Base-by-base conservation (phyloP, 2,329 filamentous ascomycete species). In the Diaporthe velutina region DNA sequence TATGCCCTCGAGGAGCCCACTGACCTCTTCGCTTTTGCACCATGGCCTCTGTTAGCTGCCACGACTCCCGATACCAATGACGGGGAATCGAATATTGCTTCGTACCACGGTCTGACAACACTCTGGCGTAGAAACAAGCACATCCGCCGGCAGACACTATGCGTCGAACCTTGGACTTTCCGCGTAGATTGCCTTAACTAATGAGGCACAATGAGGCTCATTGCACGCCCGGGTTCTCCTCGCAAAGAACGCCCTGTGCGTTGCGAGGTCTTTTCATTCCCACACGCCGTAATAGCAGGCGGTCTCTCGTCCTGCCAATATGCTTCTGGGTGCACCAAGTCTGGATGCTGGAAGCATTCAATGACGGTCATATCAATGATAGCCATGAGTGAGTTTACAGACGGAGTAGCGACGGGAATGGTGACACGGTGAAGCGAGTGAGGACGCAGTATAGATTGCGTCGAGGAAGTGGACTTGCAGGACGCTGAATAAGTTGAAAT, bases 201-300 rank as follows among this genome's bases (percentile, higher is more conserved):
- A 28, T 25, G 35, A 30, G 25, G 25, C 48, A 48, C 15, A 8
- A 38, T 48, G 13, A 17, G 40, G 13, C 35, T 19, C 28, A 22
- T n/a, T 2, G 54, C 30, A 15, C 28, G 55, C n/a, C 22, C 12
- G 17, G 28, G 28, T 3, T 35, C n/a, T 17, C 13, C 7, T 35
- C 17, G 33, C 38, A 38, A 10, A 3, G 19, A 22, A 55, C 35
- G n/a, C 35, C 17, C 1, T 28, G 3, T 89, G 86, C 7, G 82
- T 83, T 19, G 81, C 82, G 28, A 82, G 81, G 0, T 84, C 85
- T 72, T 83, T 81, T 87, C 87, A 88, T 15, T 84, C 82, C 85
- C 76, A 89, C 81, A 76, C n/a, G n/a, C n/a, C n/a, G 89, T 80
- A n/a, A 86, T 74, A 38, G 79, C 78, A 3, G 82, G 79, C 15